These are phyloP conservation scores for Penicillium waksmanii DNA, from an alignment of 495 filamentous ascomycete genomes.

Conservation along the genomic window DNA sequence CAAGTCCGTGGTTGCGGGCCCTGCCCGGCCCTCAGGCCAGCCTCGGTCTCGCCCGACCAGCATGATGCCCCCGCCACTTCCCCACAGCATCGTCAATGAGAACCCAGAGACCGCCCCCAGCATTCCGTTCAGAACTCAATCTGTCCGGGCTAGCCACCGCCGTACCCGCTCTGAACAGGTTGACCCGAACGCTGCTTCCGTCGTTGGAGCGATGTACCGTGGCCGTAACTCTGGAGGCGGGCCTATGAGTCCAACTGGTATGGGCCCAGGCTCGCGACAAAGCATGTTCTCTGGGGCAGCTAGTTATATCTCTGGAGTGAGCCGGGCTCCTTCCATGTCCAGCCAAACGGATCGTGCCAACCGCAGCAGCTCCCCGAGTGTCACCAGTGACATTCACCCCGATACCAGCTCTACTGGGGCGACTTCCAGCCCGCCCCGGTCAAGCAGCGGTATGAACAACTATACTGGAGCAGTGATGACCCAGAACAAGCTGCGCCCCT, in stretches of 20 bases:
- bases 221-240: slow-evolving; percentile 60
- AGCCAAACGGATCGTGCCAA: slow-evolving; percentile 47
- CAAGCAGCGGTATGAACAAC: slow-evolving; percentile 57
- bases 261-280: slow-evolving; percentile 50
- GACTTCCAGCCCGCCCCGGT: slow-evolving; percentile 58
- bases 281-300: slow-evolving; percentile 48
- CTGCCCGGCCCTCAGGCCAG: slow-evolving; percentile 29
- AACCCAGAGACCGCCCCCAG: slow-evolving; percentile 83
- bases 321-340: slow-evolving; percentile 50
- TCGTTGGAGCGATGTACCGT: slow-evolving; percentile 86
- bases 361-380: slow-evolving; percentile 62
- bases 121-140: slow-evolving; percentile 75
- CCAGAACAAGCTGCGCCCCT: slow-evolving; percentile 79
- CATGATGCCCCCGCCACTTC: slow-evolving; percentile 53
- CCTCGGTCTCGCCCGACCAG: slow-evolving; percentile 66
- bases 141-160: slow-evolving; percentile 60
- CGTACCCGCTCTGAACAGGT: slow-evolving; percentile 74
- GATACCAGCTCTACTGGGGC: slow-evolving; percentile 52
- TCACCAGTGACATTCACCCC: slow-evolving; percentile 60
- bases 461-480: slow-evolving; percentile 63
- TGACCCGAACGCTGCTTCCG: slow-evolving; percentile 60
- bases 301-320: slow-evolving; percentile 47
- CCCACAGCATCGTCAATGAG: slow-evolving; percentile 52
- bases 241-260: slow-evolving; percentile 54
- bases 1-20: slow-evolving; percentile 64